Conservation (phyloP, 2,329 filamentous ascomycete species). For the Fusarium newnesense region DNA sequence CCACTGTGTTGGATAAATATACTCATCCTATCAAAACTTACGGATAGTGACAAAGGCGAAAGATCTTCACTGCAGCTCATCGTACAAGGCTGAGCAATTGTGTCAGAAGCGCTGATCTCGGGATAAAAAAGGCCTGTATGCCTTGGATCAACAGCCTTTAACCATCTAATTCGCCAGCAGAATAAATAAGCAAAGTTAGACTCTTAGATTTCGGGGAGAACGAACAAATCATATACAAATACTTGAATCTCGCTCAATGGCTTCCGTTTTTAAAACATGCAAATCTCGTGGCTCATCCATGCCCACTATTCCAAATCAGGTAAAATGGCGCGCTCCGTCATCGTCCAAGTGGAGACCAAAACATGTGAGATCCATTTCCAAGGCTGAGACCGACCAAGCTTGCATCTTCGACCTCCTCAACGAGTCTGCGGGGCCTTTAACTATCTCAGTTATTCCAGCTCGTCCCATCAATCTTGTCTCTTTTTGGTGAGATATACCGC, state of each 20-base stretch:
- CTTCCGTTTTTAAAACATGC: neutral
- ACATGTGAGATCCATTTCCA: constrained; percentile 1
- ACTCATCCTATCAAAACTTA: neutral
- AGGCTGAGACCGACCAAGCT: constrained; percentile 8
- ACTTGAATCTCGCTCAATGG: neutral
- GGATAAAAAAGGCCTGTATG: neutral
- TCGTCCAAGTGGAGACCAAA: neutral
- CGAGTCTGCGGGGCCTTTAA: constrained; percentile 29
- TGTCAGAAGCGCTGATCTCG: constrained; percentile 12
- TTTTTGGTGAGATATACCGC: constrained; percentile 38
- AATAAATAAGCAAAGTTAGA: neutral
- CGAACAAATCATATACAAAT: neutral
- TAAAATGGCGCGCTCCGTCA: constrained; percentile 21
- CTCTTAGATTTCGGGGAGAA: neutral
- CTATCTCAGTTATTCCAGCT: neutral
- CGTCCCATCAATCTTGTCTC: constrained; percentile 15
- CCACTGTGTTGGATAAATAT: neutral
- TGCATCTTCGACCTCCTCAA: neutral
- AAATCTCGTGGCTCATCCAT: neutral
- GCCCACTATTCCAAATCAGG: constrained; percentile 22
- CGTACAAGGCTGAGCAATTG: constrained; percentile 23
- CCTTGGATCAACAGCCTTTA: neutral
- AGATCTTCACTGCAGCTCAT: neutral
- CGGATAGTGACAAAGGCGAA: no score
- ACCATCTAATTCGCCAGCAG: neutral